phyloP scores from a whole-genome alignment of 805 yeast species.

The Wickerhamomyces hampshirensis region DNA sequence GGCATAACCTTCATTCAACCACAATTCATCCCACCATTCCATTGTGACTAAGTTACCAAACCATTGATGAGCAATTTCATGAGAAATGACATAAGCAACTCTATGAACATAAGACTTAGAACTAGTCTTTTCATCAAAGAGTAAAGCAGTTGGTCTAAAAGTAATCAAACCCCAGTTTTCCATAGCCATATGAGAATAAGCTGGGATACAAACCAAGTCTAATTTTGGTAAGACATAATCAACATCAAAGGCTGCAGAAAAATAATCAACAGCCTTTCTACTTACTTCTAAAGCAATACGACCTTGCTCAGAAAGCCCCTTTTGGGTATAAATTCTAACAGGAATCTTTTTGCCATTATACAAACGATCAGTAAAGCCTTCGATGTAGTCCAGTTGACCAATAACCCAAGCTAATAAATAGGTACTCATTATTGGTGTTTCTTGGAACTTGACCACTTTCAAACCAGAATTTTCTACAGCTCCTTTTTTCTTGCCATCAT shows the following conservation, averaged over 20 bases:
- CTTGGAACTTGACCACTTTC: constrained; percentile 42
- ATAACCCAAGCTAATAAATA: constrained; percentile 78
- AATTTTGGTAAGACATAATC: constrained; percentile 78
- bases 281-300: constrained; percentile 67
- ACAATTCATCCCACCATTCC: constrained; percentile 91
- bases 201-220: constrained; percentile 77
- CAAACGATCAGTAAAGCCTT: constrained; percentile 30
- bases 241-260: constrained; percentile 66
- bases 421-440: constrained; percentile 79
- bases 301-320: constrained; percentile 69
- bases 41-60: constrained; percentile 85
- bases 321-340: constrained; percentile 77
- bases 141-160: constrained; percentile 71
- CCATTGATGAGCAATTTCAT: constrained; percentile 91
- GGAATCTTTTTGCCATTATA: constrained; percentile 62
- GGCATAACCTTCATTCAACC: constrained; percentile 88
- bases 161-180: constrained; percentile 82
- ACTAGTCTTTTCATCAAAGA: constrained; percentile 64
- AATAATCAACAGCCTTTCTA: constrained; percentile 67
- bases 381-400: constrained; percentile 73
- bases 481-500: constrained; percentile 44
- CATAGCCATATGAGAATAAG: constrained; percentile 85
- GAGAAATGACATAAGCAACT: constrained; percentile 82
- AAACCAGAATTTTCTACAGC: constrained; percentile 30
- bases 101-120: constrained; percentile 58